Evolutionary conservation across 805 yeast genomes (phyloP).

Genomic region (Metschnikowia borealis): DNA sequence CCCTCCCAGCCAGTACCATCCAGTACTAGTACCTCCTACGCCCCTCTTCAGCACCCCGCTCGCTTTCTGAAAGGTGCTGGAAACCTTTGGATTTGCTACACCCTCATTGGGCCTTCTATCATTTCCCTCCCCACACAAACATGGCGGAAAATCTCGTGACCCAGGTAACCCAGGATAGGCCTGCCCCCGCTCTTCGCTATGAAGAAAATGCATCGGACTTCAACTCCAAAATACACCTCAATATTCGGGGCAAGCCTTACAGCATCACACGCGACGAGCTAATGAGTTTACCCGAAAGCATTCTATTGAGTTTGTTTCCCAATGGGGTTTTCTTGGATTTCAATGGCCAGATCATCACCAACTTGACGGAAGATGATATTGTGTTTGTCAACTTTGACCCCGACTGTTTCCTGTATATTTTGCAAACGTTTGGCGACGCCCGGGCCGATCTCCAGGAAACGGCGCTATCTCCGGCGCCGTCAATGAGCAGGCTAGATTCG

Average conservation of each 20-base stretch:
- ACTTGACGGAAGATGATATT: conserved; percentile 72
- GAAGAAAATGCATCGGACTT: conserved; percentile 37
- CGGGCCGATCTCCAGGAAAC: conserved; percentile 47
- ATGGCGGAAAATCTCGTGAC: conserved; percentile 59
- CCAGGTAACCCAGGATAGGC: conserved; percentile 54
- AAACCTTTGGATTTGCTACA: conserved; percentile 11
- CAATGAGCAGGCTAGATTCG: conserved; percentile 18
- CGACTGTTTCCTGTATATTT: conserved; percentile 77
- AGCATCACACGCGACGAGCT: conserved; percentile 82
- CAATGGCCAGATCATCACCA: conserved; percentile 72
- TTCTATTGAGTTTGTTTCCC: conserved; percentile 81
- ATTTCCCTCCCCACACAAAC: neutral
- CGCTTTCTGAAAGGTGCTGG: conserved; percentile 18
- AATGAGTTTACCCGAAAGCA: conserved; percentile 87
- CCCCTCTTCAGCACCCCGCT: neutral
- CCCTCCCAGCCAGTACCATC: too few relatives aligned
- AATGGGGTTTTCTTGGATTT: conserved; percentile 83
- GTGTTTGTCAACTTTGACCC: conserved; percentile 87
- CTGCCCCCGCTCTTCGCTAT: conserved; percentile 17
- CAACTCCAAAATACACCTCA: conserved; percentile 68
- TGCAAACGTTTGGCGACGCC: conserved; percentile 66
- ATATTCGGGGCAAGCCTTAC: conserved; percentile 71
- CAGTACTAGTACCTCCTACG: neutral
- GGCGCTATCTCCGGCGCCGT: conserved; percentile 32
- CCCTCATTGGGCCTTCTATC: neutral